Percentiles rank a stretch among this genome's conserved stretches.
Evolutionary conservation across 176 grass and related monocot species (phyloP).

Genomic region (Miscanthus lutarioriparius): DNA sequence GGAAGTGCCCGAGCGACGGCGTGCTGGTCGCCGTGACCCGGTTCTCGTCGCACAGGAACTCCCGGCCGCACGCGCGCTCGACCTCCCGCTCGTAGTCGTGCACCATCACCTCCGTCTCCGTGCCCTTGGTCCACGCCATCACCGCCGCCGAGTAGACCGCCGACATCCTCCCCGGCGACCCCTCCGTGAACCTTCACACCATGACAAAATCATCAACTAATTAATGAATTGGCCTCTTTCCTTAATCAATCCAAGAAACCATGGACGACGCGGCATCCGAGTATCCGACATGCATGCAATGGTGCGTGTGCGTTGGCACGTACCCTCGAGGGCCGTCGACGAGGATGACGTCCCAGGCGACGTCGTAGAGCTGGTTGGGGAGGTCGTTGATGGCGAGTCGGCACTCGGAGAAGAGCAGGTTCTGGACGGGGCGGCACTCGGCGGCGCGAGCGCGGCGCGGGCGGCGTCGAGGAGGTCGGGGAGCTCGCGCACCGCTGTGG

Average conservation of each 20-base stretch:
- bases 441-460: slow-evolving; percentile 38
- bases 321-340: slow-evolving; percentile 86
- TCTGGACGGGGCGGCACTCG: slow-evolving; percentile 90
- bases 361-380: slow-evolving; percentile 85
- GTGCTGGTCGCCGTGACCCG: slow-evolving; percentile 30
- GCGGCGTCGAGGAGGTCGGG: slow-evolving; percentile 51
- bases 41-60: slow-evolving; percentile 88
- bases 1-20: slow-evolving; percentile 62
- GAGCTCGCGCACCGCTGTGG: slow-evolving; percentile 69
- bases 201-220: neutral
- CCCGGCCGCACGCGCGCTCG: slow-evolving; percentile 53
- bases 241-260: neutral
- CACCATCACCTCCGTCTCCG: slow-evolving; percentile 70
- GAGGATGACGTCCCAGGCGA: slow-evolving; percentile 92
- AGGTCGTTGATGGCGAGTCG: slow-evolving; percentile 85
- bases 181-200: slow-evolving; percentile 35
- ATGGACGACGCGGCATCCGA: neutral
- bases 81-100: slow-evolving; percentile 81
- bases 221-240: too few relatives aligned
- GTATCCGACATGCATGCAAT: neutral
- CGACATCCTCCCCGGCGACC: slow-evolving; percentile 77
- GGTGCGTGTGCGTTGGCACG: neutral
- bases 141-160: slow-evolving; percentile 81
- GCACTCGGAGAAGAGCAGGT: slow-evolving; percentile 96
- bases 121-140: slow-evolving; percentile 62